These are phyloP conservation scores for Solanum bulbocastanum DNA, from an alignment of 257 asterid species.

Conservation along the genomic window DNA sequence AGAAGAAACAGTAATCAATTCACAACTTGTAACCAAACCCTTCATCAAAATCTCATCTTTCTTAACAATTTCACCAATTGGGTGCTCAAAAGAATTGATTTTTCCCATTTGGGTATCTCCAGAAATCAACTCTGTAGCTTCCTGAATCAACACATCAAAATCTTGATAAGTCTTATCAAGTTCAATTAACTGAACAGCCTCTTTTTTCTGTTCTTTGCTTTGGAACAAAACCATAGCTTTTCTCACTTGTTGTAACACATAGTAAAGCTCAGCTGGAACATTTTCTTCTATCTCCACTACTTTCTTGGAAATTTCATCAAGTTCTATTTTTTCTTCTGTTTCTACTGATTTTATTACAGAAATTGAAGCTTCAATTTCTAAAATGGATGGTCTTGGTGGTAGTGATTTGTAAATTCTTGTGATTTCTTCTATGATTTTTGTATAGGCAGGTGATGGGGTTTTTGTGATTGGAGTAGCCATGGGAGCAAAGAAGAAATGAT, in stretches of 20 bases:
- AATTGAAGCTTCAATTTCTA: conserved; percentile 57
- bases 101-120: conserved; percentile 20
- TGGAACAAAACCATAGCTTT: conserved; percentile 32
- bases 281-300: conserved; percentile 10
- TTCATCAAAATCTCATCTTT: conserved; percentile 6
- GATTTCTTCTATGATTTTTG: conserved; percentile 48
- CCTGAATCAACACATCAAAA: conserved; percentile 49
- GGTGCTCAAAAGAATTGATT: conserved; percentile 3
- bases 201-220: conserved; percentile 51
- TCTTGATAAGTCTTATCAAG: conserved; percentile 39
- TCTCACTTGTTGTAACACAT: conserved; percentile 38
- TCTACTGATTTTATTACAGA: conserved; percentile 44
- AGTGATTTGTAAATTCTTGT: conserved; percentile 47
- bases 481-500: not conserved
- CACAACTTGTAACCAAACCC: conserved; percentile 10
- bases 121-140: conserved; percentile 48
- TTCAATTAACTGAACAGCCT: conserved; percentile 50
- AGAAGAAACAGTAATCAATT: conserved; percentile 12
- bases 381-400: conserved; percentile 57
- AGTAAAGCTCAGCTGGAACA: conserved; percentile 43
- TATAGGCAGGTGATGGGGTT: conserved; percentile 26
- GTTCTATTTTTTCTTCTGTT: conserved; percentile 28
- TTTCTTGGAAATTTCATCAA: conserved; percentile 42
- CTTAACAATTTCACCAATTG: conserved; percentile 25
- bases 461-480: conserved; percentile 31